These are phyloP conservation scores for Erysimum cheiri DNA, from an alignment of 441 rosid genomes.

Conservation along the genomic window DNA sequence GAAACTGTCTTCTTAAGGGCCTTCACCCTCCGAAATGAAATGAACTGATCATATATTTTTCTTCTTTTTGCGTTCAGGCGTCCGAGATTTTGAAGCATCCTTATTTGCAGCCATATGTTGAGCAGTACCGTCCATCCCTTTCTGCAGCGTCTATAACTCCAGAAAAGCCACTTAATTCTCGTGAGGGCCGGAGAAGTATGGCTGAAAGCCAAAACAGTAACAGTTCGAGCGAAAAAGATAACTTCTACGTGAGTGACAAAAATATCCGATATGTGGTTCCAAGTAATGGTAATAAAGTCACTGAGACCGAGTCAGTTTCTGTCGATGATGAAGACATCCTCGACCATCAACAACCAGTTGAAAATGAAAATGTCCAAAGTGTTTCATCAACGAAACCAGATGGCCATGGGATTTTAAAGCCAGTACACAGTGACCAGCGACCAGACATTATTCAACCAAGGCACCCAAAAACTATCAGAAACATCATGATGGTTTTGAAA, in stretches of 20 bases:
- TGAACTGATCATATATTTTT: conserved; percentile 34
- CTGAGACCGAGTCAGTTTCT: conserved; percentile 58
- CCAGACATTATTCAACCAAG: conserved; percentile 54
- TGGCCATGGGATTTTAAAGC: conserved; percentile 52
- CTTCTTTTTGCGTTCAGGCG: conserved; percentile 58
- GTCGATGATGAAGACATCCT: conserved; percentile 67
- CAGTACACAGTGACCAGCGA: conserved; percentile 51
- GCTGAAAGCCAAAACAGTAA: conserved; percentile 90
- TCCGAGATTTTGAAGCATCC: conserved; percentile 95
- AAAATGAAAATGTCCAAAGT: conserved; percentile 50
- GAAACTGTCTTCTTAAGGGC: conserved; percentile 34
- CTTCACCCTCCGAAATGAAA: conserved; percentile 29
- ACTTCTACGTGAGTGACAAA: conserved; percentile 66
- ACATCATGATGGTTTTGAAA: conserved; percentile 86
- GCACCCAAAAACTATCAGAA: conserved; percentile 82
- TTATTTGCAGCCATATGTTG: conserved; percentile 87
- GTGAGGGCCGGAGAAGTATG: conserved; percentile 62
- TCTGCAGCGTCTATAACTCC: conserved; percentile 50
- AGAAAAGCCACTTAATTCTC: conserved; percentile 60
- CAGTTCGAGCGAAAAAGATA: conserved; percentile 83
- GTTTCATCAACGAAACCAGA: conserved; percentile 54
- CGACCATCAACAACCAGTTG: conserved; percentile 53
- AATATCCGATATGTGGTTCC: conserved; percentile 45
- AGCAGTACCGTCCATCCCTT: conserved; percentile 70
- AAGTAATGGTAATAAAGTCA: conserved; percentile 54